Base-by-base conservation (phyloP, 2,329 filamentous ascomycete genomes). In the Neocucurbitaria cava region DNA sequence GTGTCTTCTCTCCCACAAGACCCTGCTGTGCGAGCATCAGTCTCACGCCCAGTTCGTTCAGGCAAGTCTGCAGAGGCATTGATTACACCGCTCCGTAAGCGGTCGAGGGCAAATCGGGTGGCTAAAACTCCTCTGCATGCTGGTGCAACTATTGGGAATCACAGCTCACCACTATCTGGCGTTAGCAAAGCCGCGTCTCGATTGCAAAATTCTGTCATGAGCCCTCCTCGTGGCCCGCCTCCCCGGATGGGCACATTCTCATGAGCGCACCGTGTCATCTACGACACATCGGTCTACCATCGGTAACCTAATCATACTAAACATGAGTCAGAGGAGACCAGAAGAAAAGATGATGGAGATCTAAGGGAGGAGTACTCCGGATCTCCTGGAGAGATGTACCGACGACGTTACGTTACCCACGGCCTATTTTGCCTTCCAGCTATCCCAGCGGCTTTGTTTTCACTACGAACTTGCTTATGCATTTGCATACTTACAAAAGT, bases 11-110 rank as follows among this genome's bases (percentile, higher is more conserved):
- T 75, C 39, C 73, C 73, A 24, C 67, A 71, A 10, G 72, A 76
- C 45, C 73, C 73, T 15, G 68, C 68, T 28, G 66, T 70, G 39
- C 73, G 73, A 20, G 69, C 70, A 20, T 72, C 73, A 8, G 70
- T 72, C 24, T 74, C 73, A 2, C 68, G 69, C 39, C 73, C 74
- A 9, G 66, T 77, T 26, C 70, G 73, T 31, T 75, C 72, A 21
- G 74, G 74, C 43, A 71, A 73, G 54, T 76, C 74, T 5, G 74
- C 74, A 6, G 74, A 77, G 44, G 64, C 72, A n/a, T 54, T 76
- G 30, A 77, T 77, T 42, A 74, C 74, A 15, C 74, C 74, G 26
- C 63, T 76, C 23, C 71, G 74, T 26, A 77, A 74, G 56, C 71
- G 72, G 3, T 68, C 71, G 5, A 67, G 64, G 20, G 54, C 70